Evolutionary conservation across 1,284 basidiomycete species (phyloP), one percentile per base, ranked within the genome.

Genomic region (Naganishia sp.): DNA sequence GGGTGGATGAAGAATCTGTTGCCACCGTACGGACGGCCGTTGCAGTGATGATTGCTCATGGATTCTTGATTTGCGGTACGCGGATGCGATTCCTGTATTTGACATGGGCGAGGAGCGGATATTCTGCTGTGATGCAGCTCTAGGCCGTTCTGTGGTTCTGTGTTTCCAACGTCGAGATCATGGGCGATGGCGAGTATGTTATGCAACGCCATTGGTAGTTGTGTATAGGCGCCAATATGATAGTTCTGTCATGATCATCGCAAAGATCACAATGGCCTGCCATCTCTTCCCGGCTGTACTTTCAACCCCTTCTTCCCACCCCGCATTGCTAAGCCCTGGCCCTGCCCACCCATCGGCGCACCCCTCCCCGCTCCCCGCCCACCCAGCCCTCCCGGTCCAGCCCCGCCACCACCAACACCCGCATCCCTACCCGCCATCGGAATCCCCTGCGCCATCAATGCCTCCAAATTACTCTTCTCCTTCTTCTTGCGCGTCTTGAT

Each of bases 401-500:
- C 36, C 16, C 59, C 59, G 0, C 48, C 59, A 52, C 59, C 59
- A 10, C 59, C 59, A 39, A 48, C 59, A 48, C 59, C 59, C n/a
- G 25, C 28, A 10, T 48, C 59, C 11, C 48, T 39, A 23, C 42
- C 33, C 18, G 52, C 53, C 53, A 54, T 55, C 52, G 50, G 61
- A 13, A 64, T 70, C 61, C 48, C 63, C 44, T 66, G 65, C 60
- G 44, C 68, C 67, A 53, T 49, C 60, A 49, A 55, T 56, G 69
- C 68, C 36, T 64, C 54, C 31, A 59, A 54, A 56, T 63, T 69
- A 43, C 57, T 68, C 64, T 70, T 69, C 56, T 52, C 65, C 63
- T 73, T 74, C 63, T 55, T 63, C 66, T 60, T 68, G 46, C 68
- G 67, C 36, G 36, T 48, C 63, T 69, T 72, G 59, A 73, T 57